phyloP scores from a whole-genome alignment of 2,329 filamentous ascomycete genomes.

The Ceratocystis lukuohia region DNA sequence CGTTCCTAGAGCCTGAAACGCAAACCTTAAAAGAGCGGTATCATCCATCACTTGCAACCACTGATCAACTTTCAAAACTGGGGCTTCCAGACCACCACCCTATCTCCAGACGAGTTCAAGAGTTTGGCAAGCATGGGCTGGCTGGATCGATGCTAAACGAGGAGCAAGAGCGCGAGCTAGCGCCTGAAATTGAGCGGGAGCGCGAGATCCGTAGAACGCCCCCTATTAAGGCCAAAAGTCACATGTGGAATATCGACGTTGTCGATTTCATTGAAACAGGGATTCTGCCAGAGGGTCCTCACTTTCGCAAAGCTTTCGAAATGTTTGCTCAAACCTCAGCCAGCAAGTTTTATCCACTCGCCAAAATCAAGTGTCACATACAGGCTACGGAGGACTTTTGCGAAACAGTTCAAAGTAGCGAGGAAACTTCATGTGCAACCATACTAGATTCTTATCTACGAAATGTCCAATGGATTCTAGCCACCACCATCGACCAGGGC shows the following conservation, averaged over 20 bases:
- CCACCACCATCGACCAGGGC: neutral
- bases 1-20: conserved; percentile 43
- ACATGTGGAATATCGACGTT: conserved; percentile 35
- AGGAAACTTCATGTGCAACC: neutral
- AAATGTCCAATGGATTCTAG: conserved; percentile 41
- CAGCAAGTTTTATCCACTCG: conserved; percentile 13
- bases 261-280: conserved; percentile 30
- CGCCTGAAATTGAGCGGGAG: conserved; percentile 50
- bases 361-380: conserved; percentile 29
- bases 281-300: conserved; percentile 23
- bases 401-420: conserved; percentile 28
- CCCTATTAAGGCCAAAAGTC: conserved; percentile 27
- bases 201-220: conserved; percentile 38
- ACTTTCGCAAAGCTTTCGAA: conserved; percentile 37
- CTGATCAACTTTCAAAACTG: neutral
- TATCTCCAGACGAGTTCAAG: conserved; percentile 3
- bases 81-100: neutral
- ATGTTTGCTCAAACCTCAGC: conserved; percentile 17
- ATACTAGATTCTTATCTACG: conserved; percentile 35
- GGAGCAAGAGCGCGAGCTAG: conserved; percentile 56
- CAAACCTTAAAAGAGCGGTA: conserved; percentile 41
- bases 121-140: neutral
- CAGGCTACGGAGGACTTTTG: conserved; percentile 40
- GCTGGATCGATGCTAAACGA: conserved; percentile 35
- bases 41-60: conserved; percentile 24